These are phyloP conservation scores for Fusarium beomiforme DNA, from an alignment of 2,329 filamentous ascomycete species.

Conservation along the genomic window DNA sequence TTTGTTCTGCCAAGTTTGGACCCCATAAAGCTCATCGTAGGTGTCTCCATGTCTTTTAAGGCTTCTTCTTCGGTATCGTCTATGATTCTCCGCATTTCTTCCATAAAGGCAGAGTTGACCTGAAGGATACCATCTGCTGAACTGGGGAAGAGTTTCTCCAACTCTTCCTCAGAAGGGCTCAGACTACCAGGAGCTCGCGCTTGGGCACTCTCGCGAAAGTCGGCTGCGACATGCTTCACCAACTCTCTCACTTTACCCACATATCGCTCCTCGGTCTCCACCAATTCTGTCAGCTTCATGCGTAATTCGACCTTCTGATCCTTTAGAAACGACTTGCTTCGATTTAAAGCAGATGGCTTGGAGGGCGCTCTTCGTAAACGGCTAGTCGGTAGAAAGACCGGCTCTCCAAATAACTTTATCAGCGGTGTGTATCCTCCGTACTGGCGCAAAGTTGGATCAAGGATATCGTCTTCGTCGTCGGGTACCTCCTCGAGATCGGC, in stretches of 20 bases:
- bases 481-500: slow-evolving; percentile 68
- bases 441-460: slow-evolving; percentile 71
- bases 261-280: slow-evolving; percentile 95
- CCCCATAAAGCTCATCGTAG: slow-evolving; percentile 54
- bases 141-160: slow-evolving; percentile 82
- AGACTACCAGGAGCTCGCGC: slow-evolving; percentile 67
- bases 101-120: slow-evolving; percentile 83
- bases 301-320: slow-evolving; percentile 86
- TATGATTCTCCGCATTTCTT: slow-evolving; percentile 78
- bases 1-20: slow-evolving; percentile 61
- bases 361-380: slow-evolving; percentile 87
- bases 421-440: slow-evolving; percentile 83
- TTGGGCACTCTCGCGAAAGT: slow-evolving; percentile 78
- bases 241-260: slow-evolving; percentile 88
- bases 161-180: slow-evolving; percentile 76
- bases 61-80: slow-evolving; percentile 87
- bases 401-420: slow-evolving; percentile 82
- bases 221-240: slow-evolving; percentile 80
- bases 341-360: slow-evolving; percentile 81
- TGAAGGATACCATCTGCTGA: slow-evolving; percentile 84
- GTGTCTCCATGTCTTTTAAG: slow-evolving; percentile 75
- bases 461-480: slow-evolving; percentile 72
- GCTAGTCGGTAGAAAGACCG: slow-evolving; percentile 87
- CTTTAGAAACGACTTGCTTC: slow-evolving; percentile 79
- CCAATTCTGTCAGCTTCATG: slow-evolving; percentile 87